Evolutionary conservation across 768 basidiomycete species (phyloP), one percentile per base, ranked within the genome.

Genomic region (Phaeolepiota aurea): DNA sequence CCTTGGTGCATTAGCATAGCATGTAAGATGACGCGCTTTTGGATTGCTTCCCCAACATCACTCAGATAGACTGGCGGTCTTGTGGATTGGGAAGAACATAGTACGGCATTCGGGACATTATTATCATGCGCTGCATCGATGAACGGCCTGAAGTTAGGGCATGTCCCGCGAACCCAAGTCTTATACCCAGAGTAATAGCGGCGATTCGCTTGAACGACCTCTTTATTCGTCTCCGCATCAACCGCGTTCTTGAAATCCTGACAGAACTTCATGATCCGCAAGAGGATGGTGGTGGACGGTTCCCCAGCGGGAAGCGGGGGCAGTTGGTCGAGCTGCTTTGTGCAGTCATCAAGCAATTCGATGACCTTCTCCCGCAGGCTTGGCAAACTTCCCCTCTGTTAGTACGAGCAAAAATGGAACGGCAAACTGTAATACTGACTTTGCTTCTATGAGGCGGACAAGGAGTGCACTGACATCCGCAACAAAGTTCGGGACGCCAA

Each of bases 401-500:
- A n/a, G n/a, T n/a, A 41, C 15, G 11, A 34, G 4, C n/a, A 12
- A 11, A 32, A 15, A 11, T 18, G 22, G 3, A 14, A 9, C 1
- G 32, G 3, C 15, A 20, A 30, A 20, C 23, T 9, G 3, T 14
- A 16, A 2, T 13, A 60, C 74, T 33, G 46, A 83, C 82, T 68
- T 69, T 18, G 48, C 55, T 22, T 71, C 69, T 32, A 83, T 79
- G n/a, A 72, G 62, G 0, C 54, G 39, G 9, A 78, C 64, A 11
- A 86, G 62, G 9, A 79, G 59, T 25, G 50, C 48, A 38, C 79
- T 79, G 14, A 82, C 63, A 44, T 66, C 65, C 1, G 56, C 46
- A 0, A 82, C 74, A 10, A 85, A 67, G 20, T 68, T 68, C 1
- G 55, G 64, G 23, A 79, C 68, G 0, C 82, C 82, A 22, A 83